A percentile compares a stretch with the other conserved stretches of the same genome.
Evolutionary conservation across 352 stramenopile genomes (phyloP).

Genomic region (Phytophthora ramorum): DNA sequence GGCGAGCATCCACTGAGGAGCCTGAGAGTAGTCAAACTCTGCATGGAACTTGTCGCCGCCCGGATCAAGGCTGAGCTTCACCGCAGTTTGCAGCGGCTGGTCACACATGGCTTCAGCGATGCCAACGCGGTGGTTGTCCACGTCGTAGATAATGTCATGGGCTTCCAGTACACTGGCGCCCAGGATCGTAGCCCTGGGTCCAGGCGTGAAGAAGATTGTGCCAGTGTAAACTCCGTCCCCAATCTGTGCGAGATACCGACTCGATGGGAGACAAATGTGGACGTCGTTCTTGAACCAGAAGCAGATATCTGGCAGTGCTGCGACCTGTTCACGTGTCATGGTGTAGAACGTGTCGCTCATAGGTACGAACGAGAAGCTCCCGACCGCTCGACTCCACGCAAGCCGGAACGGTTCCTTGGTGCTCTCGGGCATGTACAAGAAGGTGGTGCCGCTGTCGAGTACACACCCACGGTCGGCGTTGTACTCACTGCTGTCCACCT

Average conservation of each 20-base stretch:
- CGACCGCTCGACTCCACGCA: slow-evolving; percentile 57
- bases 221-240: slow-evolving; percentile 50
- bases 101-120: slow-evolving; percentile 69
- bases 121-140: slow-evolving; percentile 73
- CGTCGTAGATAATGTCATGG: slow-evolving; percentile 86
- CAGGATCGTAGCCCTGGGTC: slow-evolving; percentile 73
- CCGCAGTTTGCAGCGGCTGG: slow-evolving; percentile 26
- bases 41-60: slow-evolving; percentile 66
- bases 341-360: slow-evolving; percentile 57
- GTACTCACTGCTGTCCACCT: slow-evolving; percentile 49
- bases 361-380: slow-evolving; percentile 47
- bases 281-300: slow-evolving; percentile 75
- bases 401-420: slow-evolving; percentile 45
- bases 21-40: slow-evolving; percentile 45
- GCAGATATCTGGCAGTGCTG: slow-evolving; percentile 59
- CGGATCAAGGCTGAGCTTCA: slow-evolving; percentile 62
- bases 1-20: slow-evolving; percentile 50
- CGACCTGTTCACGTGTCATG: slow-evolving; percentile 39
- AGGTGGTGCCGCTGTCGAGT: slow-evolving; percentile 84
- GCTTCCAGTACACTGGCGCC: slow-evolving; percentile 67
- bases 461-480: slow-evolving; percentile 77
- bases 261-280: slow-evolving; percentile 57
- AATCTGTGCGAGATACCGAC: slow-evolving; percentile 59
- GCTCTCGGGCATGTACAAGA: slow-evolving; percentile 69
- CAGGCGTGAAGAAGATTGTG: slow-evolving; percentile 75